A percentile compares a stretch with the other conserved stretches of the same genome.
Conservation (phyloP, 2,329 filamentous ascomycete species). For the Bertia moriformis region DNA sequence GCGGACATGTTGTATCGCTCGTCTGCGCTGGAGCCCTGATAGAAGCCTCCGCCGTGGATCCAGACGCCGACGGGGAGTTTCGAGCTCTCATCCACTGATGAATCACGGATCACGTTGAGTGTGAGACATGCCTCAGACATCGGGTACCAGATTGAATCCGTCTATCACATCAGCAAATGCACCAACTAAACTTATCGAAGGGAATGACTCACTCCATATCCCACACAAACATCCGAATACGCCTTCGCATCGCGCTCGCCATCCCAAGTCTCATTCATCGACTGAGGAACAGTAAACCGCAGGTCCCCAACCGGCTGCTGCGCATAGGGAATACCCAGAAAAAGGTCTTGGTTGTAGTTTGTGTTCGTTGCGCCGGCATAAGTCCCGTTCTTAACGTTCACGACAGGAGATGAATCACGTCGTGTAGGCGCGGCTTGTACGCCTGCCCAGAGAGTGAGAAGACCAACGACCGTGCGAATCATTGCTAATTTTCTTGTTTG, state of each 20-base stretch:
- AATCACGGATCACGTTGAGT: conserved; percentile 43
- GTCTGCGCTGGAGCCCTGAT: conserved; percentile 18
- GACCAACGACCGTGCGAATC: no score
- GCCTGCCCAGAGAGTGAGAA: not conserved
- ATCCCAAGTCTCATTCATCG: conserved; percentile 28
- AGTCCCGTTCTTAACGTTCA: conserved; percentile 23
- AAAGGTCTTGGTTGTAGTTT: conserved; percentile 25
- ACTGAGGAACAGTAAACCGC: conserved; percentile 29
- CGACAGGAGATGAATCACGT: conserved; percentile 11
- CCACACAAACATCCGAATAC: conserved; percentile 30
- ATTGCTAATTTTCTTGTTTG: no score
- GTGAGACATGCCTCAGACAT: conserved; percentile 43
- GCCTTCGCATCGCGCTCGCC: conserved; percentile 22
- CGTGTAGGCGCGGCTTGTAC: not conserved
- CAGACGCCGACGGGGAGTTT: conserved; percentile 40
- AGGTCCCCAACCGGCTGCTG: conserved; percentile 30
- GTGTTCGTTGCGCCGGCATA: conserved; percentile 19
- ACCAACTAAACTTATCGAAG: conserved; percentile 1
- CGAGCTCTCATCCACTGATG: conserved; percentile 20
- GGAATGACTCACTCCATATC: conserved; percentile 23
- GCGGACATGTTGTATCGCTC: conserved; percentile 45
- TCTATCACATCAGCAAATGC: conserved; percentile 7
- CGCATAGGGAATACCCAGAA: conserved; percentile 34
- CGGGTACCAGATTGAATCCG: conserved; percentile 5
- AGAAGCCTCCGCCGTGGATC: conserved; percentile 31